These are phyloP conservation scores for Neurospora sp. DNA, from an alignment of 495 filamentous ascomycete genomes.

Conservation along the genomic window DNA sequence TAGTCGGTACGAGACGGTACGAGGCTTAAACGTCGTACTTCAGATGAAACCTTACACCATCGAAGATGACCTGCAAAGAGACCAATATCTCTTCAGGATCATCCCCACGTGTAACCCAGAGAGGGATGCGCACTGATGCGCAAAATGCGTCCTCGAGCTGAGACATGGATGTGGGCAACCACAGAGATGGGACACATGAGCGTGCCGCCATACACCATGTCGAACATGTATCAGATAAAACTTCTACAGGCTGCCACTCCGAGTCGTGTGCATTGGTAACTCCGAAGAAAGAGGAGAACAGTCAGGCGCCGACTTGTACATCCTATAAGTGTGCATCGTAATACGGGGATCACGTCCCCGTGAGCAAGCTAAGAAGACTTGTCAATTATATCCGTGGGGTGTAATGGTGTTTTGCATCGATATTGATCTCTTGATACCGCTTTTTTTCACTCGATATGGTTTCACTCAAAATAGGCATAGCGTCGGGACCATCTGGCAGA, in stretches of 20 bases:
- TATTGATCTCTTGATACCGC: not conserved
- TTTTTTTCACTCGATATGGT: no score
- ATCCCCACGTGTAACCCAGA: conserved; percentile 20
- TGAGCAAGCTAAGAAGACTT: not conserved
- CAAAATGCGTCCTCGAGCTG: not conserved
- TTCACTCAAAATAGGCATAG: no score
- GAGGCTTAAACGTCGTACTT: conserved; percentile 3
- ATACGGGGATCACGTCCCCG: not conserved
- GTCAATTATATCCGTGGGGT: not conserved
- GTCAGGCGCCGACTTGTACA: not conserved
- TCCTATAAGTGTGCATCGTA: not conserved
- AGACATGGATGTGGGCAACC: conserved; percentile 6
- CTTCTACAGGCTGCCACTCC: not conserved
- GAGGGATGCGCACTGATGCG: not conserved
- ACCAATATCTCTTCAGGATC: conserved; percentile 21
- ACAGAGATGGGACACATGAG: not conserved
- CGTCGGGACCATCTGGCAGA: no score
- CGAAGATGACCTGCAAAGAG: not conserved
- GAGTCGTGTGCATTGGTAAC: not conserved
- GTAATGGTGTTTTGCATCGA: not conserved
- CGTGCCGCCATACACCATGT: not conserved
- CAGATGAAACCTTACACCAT: not conserved
- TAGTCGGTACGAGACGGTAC: not conserved
- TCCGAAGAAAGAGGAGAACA: not conserved
- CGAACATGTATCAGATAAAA: not conserved